Evolutionary conservation across 2,329 filamentous ascomycete genomes (phyloP), one percentile per base, ranked within the genome.

Genomic region (Fusarium sp.): DNA sequence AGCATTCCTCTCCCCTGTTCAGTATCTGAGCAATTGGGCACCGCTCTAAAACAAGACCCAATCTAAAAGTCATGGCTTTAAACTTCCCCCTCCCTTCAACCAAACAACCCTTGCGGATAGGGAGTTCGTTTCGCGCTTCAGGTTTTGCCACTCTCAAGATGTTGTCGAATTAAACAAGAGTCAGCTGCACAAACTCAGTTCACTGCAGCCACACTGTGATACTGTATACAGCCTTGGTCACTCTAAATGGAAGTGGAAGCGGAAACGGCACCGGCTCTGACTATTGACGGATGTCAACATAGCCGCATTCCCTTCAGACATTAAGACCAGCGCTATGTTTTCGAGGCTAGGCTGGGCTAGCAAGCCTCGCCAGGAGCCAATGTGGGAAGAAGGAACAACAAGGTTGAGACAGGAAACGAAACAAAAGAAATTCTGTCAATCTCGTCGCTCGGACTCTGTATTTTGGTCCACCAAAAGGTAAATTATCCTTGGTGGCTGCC

Each of bases 391-490:
- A 59, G 64, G 50, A 53, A 20, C 45, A 63, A 63, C 61, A 66
- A 66, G 62, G 63, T 66, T 66, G 22, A 66, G 62, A 66, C 53
- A 65, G 29, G 51, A 65, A 68, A 65, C 65, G 54, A 69, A 68
- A 68, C 53, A 60, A 52, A 57, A 59, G 30, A 68, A 59, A 58
- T 30, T 45, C 49, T 45, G 47, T 43, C 44, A 44, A 30, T 43
- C 27, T 61, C 16, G n/a, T 51, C 38, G 32, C 24, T 52, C 24
- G 32, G 30, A 27, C 22, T 8, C 32, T 25, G 49, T 12, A 20
- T 42, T 52, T 38, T 51, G 22, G 30, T 25, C 47, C 27, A 16
- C 14, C 32, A 40, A 38, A 34, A n/a, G 34, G 34, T 25, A 38
- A 27, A n/a, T 25, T 40, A 52, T 38, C 32, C 18, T 27, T 52